Base-by-base conservation (phyloP, 768 basidiomycete genomes). In the Suillus sp. region DNA sequence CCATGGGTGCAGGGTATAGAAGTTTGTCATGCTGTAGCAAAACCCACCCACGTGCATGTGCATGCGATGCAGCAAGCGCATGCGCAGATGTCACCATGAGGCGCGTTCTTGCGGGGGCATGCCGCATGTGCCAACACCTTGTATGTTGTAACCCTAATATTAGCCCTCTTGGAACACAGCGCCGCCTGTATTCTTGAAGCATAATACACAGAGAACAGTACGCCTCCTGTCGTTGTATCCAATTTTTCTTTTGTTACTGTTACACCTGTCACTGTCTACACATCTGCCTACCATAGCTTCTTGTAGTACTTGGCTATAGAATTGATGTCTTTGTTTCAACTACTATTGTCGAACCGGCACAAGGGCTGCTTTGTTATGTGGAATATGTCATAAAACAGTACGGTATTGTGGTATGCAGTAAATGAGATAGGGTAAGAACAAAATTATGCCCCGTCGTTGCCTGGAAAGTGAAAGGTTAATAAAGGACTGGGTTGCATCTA, bases 1-100 rank as follows among this genome's bases (percentile, higher is more conserved):
- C 68, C 86, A 63, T 98, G 95, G 95, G 78, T 96, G 60, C 77
- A 84, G 77, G 74, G 81, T 35, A 91, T 97, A 66, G 91, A 95
- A 78, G 86, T 96, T 16, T 97, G 95, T 75, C 84, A 90, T 75
- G 79, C 83, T 60, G 84, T 83, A 48, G 70, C 78, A 63, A 80
- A 83, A 64, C 87, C 92, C 64, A 81, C 79, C 38, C 92, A 94
- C 77, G 82, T 91, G 51, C 92, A 94, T 76, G 84, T 84, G 25
- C 79, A 83, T 76, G 88, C 88, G 48, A 79, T 83, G 73, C 83
- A 86, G 65, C 81, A 88, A 77, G 82, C 83, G 40, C 78, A 78
- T 72, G 79, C 81, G 40, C 83, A 87, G 70, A 61, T 67, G 27
- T 65, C 43, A 40, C 61, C 30, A 6, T 71, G 25, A 35, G 38